phyloP scores from a whole-genome alignment of 2,329 filamentous ascomycete genomes.

The Ophiosphaerella korrae region DNA sequence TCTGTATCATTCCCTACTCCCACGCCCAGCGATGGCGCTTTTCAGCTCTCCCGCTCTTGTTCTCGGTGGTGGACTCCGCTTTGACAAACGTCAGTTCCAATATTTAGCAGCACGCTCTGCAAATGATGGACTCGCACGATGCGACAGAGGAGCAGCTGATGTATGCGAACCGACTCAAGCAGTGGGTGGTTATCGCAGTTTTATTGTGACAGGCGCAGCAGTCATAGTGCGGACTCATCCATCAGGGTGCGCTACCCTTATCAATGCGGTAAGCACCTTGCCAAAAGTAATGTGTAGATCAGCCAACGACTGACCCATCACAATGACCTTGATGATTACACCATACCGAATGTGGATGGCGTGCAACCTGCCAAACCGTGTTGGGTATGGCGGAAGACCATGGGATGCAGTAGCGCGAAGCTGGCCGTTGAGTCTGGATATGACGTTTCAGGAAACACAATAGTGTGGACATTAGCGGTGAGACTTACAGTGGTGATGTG shows the following conservation, averaged over 20 bases:
- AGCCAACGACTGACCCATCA: constrained; percentile 22
- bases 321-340: constrained; percentile 17
- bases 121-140: constrained; percentile 6
- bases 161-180: not conserved
- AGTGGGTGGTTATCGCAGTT: constrained; percentile 4
- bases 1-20: not conserved
- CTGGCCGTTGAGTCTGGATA: constrained; percentile 15
- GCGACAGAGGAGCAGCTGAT: constrained; percentile 1
- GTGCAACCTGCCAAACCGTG: constrained; percentile 2
- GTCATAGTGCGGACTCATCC: constrained; percentile 7
- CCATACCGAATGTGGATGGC: constrained; percentile 13
- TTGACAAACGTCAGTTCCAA: not conserved
- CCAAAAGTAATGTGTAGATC: constrained; percentile 16
- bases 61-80: not conserved
- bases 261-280: constrained; percentile 10
- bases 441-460: constrained; percentile 20
- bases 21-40: not conserved
- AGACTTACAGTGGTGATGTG: not conserved
- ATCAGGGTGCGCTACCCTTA: constrained; percentile 23
- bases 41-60: not conserved
- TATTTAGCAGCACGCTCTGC: not conserved
- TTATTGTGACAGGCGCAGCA: constrained; percentile 11
- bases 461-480: constrained; percentile 4
- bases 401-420: constrained; percentile 19
- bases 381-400: constrained; percentile 7